Evolutionary conservation across 176 grass and related monocot species (phyloP), one percentile per base, ranked within the genome.

Genomic region (Guadua angustifolia): DNA sequence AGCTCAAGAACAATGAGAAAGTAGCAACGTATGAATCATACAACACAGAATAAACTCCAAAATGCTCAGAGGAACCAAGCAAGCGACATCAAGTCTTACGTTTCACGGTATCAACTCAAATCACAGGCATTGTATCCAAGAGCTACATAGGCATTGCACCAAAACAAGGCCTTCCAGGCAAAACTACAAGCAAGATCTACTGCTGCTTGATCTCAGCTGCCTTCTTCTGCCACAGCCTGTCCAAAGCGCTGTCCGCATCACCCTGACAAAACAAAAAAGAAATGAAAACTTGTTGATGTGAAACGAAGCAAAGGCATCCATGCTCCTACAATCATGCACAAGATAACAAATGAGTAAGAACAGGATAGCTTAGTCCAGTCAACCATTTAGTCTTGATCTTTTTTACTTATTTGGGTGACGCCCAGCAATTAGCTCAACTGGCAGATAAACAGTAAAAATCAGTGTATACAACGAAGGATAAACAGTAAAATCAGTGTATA

Each of bases 141-240:
- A 42, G 51, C 43, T 81, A 17, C 15, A 66, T 39, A 52, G 80
- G 52, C 74, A 87, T 75, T 36, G 79, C 83, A 83, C 46, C 18
- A 49, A 87, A 83, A 79, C 33, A 78, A 17, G 64, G n/a, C n/a
- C n/a, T n/a, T n/a, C 57, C 44, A 74, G 66, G 42, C 73, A 49
- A 90, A 86, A 79, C 79, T 83, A 83, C 2, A 3, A 49, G 67
- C 18, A 29, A 82, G 32, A 79, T 81, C 87, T 93, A 97, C 82
- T 91, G 81, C 71, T 93, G 94, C 56, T 81, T 86, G 75, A 94
- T 45, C 53, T 94, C 89, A 87, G 87, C 82, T 86, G 90, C 90
- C 87, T 84, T 92, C 89, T 92, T 93, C 56, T 84, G 78, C 94
- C 94, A 97, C 69, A 97, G 89, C 94, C 94, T 93, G 71, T 97